Evolutionary conservation across 2,329 filamentous ascomycete genomes (phyloP).

Genomic region (Colletotrichum limetticola): DNA sequence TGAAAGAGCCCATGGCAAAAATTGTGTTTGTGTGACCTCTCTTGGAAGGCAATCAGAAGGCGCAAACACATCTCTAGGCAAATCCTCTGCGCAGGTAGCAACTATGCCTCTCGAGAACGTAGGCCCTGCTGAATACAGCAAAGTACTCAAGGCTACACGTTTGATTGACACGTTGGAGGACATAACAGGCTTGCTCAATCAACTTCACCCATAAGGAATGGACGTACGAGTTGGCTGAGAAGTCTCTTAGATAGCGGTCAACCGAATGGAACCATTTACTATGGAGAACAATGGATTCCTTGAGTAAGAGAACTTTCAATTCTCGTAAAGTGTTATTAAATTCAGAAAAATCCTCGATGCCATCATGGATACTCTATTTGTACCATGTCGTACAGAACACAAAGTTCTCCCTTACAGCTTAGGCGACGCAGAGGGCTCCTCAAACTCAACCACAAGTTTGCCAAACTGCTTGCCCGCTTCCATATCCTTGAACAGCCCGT

Average conservation of each 20-base stretch:
- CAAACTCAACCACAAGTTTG: constrained; percentile 85
- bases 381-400: neutral
- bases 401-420: constrained; percentile 50
- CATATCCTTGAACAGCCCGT: constrained; percentile 89
- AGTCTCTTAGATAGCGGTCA: neutral
- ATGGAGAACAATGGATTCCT: neutral
- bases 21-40: neutral
- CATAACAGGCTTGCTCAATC: neutral
- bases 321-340: neutral
- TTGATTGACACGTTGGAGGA: neutral
- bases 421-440: constrained; percentile 46
- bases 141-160: neutral
- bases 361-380: neutral
- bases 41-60: neutral
- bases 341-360: neutral
- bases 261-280: neutral
- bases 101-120: neutral
- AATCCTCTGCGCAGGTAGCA: neutral
- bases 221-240: neutral
- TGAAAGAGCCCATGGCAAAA: neutral
- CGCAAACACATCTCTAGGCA: neutral
- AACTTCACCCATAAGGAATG: neutral
- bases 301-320: neutral
- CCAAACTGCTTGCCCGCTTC: constrained; percentile 88
- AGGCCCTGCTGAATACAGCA: neutral